Base-by-base conservation (phyloP, 257 asterid species). In the Penstemon eatonii region DNA sequence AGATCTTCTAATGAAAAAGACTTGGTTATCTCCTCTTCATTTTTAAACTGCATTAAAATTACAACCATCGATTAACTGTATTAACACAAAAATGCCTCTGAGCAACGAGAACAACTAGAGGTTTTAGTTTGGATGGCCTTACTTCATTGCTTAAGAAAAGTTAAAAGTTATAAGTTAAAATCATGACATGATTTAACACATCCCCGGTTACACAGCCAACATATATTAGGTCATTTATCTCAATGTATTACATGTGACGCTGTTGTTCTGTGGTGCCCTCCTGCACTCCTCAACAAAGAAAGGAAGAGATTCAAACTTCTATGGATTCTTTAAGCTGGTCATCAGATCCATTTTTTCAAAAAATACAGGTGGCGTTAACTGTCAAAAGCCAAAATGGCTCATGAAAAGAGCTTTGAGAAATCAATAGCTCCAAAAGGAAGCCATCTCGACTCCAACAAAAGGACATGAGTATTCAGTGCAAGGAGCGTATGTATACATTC, bases 1-100 rank as follows among this genome's bases (percentile, higher is more conserved):
- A 78, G 80, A 80, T 86, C 86, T 73, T 85, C 94, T 68, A 80
- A 54, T 50, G 93, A 83, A 69, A 80, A 72, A 61, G 76, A 65
- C 64, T 75, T 82, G 44, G 59, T 70, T 52, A 39, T 79, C 68
- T 79, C 77, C 37, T 62, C 65, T 67, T 85, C 93, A 67, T 75
- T 78, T 78, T 76, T 73, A 61, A 63, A 36, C 98, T 92, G 96
- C 81, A 87, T 53, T 52, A 60, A 15, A 40, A 65, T 69, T 40
- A 25, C 61, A 70, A 78, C 74, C 71, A 60, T 58, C 68, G 47
- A 54, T 8, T 61, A 62, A 62, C 74, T n/a, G 18, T 47, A 56
- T 25, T 37, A 42, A 67, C 52, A 66, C 49, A 64, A 70, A 66
- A 43, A 70, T 62, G 46, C 63, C 56, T 56, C 43, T 50, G 8